Evolutionary conservation across 2,329 filamentous ascomycete species (phyloP).

Genomic region (Chaetomiaceae sp.): DNA sequence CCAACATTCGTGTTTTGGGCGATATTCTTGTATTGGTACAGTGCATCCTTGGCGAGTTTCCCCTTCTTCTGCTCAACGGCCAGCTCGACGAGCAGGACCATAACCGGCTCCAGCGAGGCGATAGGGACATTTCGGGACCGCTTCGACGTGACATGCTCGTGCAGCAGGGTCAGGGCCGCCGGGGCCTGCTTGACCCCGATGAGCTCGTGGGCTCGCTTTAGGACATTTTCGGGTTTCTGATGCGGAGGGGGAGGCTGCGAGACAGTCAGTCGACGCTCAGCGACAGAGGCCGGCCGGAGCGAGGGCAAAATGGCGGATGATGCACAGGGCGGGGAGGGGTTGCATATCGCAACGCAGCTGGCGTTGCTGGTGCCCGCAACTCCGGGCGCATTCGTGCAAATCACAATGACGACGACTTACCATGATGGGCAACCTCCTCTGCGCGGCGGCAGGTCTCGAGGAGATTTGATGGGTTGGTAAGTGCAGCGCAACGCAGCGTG

Average conservation of each 20-base stretch:
- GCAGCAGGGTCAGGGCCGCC: slow-evolving; percentile 88
- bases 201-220: slow-evolving; percentile 97
- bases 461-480: slow-evolving; percentile 30
- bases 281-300: slow-evolving; percentile 5
- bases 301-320: neutral
- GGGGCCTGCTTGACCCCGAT: slow-evolving; percentile 93
- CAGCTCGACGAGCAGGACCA: slow-evolving; percentile 95
- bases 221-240: slow-evolving; percentile 97
- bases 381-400: neutral
- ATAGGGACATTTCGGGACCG: slow-evolving; percentile 96
- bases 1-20: slow-evolving; percentile 98
- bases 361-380: too few species aligned
- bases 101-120: slow-evolving; percentile 92
- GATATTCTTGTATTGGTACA: slow-evolving; percentile 99
- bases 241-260: slow-evolving; percentile 82
- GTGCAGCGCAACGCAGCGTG: slow-evolving; percentile 26
- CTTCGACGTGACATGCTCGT: slow-evolving; percentile 99
- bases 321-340: slow-evolving; percentile 10
- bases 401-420: slow-evolving; percentile 30
- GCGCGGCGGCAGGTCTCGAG: slow-evolving; percentile 35
- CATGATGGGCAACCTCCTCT: slow-evolving; percentile 53
- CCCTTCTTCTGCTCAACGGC: slow-evolving; percentile 97
- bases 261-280: slow-evolving; percentile 16
- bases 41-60: slow-evolving; percentile 95
- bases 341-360: slow-evolving; percentile 8